Percentiles rank a stretch among this genome's conserved stretches.
These are phyloP conservation scores for Microcos paniculata DNA, from an alignment of 345 rosid species.

Conservation along the genomic window DNA sequence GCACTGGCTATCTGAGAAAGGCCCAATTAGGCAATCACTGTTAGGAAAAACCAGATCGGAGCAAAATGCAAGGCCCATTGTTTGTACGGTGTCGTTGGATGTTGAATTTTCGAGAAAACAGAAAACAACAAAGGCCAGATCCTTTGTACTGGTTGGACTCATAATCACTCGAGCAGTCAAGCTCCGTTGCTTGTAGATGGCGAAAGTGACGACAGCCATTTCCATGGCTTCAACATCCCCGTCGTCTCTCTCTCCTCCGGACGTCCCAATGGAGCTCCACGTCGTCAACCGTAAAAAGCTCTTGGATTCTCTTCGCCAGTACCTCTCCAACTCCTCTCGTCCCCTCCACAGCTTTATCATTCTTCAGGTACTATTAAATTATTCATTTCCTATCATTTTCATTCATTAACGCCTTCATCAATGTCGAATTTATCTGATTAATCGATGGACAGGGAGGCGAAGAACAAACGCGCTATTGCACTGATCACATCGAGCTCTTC, in stretches of 20 bases:
- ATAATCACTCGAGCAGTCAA: background rate
- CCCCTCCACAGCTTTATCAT: conserved; percentile 70
- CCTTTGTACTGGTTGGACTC: background rate
- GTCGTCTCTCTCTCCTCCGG: conserved; percentile 63
- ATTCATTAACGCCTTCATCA: background rate
- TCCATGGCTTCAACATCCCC: conserved; percentile 46
- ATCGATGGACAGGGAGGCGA: conserved; percentile 68
- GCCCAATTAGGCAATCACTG: too few relatives aligned
- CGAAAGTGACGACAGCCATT: conserved; percentile 8
- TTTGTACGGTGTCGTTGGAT: background rate
- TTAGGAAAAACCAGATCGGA: background rate
- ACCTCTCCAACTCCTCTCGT: conserved; percentile 46
- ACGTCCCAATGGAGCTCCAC: conserved; percentile 72
- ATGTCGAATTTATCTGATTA: background rate
- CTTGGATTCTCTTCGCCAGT: conserved; percentile 46
- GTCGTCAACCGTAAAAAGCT: conserved; percentile 64
- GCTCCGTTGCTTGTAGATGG: background rate
- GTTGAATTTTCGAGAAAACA: too few relatives aligned
- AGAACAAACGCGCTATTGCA: conserved; percentile 76
- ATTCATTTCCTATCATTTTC: background rate
- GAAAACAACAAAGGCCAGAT: background rate
- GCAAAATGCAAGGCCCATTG: background rate
- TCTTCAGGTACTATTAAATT: conserved; percentile 49
- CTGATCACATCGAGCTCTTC: conserved; percentile 89
- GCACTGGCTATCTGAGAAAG: background rate